Evolutionary conservation across 139 green algal genomes (phyloP), one percentile per base, ranked within the genome.

Genomic region (Chlamydomonas sp.): DNA sequence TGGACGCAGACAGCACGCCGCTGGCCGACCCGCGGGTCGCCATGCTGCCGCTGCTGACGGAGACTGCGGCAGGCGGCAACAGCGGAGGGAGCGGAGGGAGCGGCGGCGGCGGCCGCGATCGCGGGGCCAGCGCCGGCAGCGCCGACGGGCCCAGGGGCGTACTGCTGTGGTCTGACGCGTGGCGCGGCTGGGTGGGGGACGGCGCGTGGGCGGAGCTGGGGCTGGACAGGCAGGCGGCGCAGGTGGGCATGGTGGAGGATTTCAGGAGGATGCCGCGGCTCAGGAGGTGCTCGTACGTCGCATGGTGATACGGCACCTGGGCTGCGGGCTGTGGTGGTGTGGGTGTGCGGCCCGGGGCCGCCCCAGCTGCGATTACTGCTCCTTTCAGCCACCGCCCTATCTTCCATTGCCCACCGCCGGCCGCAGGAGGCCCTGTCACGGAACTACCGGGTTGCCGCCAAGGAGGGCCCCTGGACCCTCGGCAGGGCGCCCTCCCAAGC

Each of bases 1-100:
- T 87, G 72, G 72, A 90, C 63, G 78, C 71, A 1, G 86, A 90
- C 79, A 68, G 3, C 10, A 83, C 85, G 86, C 61, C 85, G 66
- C 77, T 89, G 9, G 58, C 59, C 1, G 71, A 92, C 73, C 85
- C 85, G 66, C 79, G 79, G 79, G 79, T 84, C 68, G 5, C 57
- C 3, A 63, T 78, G 20, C 74, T 93, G 9, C 85, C 78, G 58
- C 58, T 86, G 17, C 78, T 84, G 17, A 82, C 75, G 4, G 74
- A 79, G 5, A 49, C 31, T 49, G n/a, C 15, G 74, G 49, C 61
- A 18, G 59, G n/a, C 14, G 62, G 78, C 78, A 2, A 5, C 20
- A 18, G 18, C 12, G 57, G 12, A 3, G 2, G n/a, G n/a, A n/a
- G 75, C 75, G 49, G 49, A 4, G 10, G 75, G 8, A 57, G 75